A percentile compares a stretch with the other conserved stretches of the same genome.
These are phyloP conservation scores for Hirsutella thompsonii DNA, from an alignment of 2,329 filamentous ascomycete species.

Conservation along the genomic window DNA sequence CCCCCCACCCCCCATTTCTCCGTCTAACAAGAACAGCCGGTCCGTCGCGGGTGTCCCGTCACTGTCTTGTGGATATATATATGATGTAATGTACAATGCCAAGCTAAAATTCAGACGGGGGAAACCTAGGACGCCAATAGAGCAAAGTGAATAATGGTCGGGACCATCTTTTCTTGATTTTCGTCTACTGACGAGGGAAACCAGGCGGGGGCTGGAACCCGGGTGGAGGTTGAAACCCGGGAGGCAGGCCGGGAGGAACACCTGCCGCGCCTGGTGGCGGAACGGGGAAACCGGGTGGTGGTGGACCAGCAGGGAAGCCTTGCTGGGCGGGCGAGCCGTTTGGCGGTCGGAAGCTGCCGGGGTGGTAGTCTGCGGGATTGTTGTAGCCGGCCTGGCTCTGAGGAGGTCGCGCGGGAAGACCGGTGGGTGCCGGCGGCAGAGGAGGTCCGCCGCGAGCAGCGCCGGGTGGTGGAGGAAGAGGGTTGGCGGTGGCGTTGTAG, in stretches of 20 bases:
- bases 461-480: slow-evolving; percentile 12
- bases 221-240: slow-evolving; percentile 33
- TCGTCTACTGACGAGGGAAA: slow-evolving; percentile 17
- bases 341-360: slow-evolving; percentile 25
- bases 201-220: slow-evolving; percentile 27
- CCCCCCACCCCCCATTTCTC: too few relatives aligned
- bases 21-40: too few relatives aligned
- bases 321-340: slow-evolving; percentile 24
- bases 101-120: too few relatives aligned
- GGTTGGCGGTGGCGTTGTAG: slow-evolving; percentile 17
- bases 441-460: slow-evolving; percentile 18
- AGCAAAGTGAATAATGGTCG: too few relatives aligned
- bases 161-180: too few relatives aligned
- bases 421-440: slow-evolving; percentile 35
- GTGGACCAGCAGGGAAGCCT: slow-evolving; percentile 23
- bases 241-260: slow-evolving; percentile 26
- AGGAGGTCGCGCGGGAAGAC: slow-evolving; percentile 36
- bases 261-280: slow-evolving; percentile 20
- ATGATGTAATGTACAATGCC: too few relatives aligned
- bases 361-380: slow-evolving; percentile 35
- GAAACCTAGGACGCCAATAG: too few relatives aligned
- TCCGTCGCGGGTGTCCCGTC: too few relatives aligned
- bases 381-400: slow-evolving; percentile 30
- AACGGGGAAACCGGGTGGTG: slow-evolving; percentile 26
- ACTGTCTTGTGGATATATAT: too few relatives aligned